phyloP scores from a whole-genome alignment of 768 basidiomycete genomes.

The Holtermannia corniformis region DNA sequence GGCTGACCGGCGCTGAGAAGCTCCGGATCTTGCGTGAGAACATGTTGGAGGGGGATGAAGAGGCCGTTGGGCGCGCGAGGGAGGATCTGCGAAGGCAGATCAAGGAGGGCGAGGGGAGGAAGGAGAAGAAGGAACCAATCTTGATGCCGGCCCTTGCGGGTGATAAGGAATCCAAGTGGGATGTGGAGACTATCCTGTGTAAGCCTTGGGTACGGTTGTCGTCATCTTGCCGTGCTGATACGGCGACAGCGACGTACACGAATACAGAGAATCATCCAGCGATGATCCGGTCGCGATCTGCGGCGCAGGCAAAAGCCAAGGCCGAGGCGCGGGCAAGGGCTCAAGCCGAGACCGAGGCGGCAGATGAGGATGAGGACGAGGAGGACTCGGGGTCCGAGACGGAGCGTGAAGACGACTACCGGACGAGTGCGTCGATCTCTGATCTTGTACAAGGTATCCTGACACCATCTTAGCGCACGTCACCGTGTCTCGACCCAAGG shows the following conservation, averaged over 20 bases:
- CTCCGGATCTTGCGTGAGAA: conserved; percentile 67
- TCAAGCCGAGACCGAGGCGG: conserved; percentile 53
- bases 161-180: conserved; percentile 67
- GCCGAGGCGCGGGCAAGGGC: conserved; percentile 37
- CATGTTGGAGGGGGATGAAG: conserved; percentile 53
- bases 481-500: conserved; percentile 60
- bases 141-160: conserved; percentile 47
- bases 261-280: conserved; percentile 96
- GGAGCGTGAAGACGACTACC: conserved; percentile 37
- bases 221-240: not conserved
- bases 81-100: conserved; percentile 47
- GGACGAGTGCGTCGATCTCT: not conserved
- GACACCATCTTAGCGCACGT: too few species aligned
- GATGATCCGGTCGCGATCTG: conserved; percentile 61
- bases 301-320: conserved; percentile 37
- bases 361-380: conserved; percentile 19
- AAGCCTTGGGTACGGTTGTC: conserved; percentile 40
- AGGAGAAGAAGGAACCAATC: conserved; percentile 44
- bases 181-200: conserved; percentile 93
- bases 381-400: conserved; percentile 34
- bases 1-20: conserved; percentile 65
- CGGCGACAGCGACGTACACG: conserved; percentile 70
- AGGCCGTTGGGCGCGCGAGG: conserved; percentile 13
- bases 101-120: conserved; percentile 40
- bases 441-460: not conserved